Evolutionary conservation across 257 asterid species (phyloP).

Genomic region (Schizonepeta tenuifolia): DNA sequence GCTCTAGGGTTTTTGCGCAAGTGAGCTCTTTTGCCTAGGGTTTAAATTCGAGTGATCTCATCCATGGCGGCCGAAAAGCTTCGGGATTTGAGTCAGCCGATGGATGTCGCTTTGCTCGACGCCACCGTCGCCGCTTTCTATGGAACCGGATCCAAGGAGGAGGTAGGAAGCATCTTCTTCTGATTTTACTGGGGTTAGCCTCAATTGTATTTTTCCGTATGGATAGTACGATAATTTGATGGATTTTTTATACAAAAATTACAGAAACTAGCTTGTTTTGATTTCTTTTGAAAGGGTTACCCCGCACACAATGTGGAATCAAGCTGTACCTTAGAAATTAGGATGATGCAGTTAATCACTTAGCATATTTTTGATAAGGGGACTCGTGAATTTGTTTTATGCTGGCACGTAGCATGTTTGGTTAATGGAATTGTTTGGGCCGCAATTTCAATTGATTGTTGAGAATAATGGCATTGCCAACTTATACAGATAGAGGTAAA

Average conservation of each 20-base stretch:
- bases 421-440: slow-evolving; percentile 23
- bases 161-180: slow-evolving; percentile 49
- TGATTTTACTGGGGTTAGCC: not conserved
- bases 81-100: slow-evolving; percentile 89
- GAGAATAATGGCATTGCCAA: slow-evolving; percentile 20
- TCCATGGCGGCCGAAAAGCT: slow-evolving; percentile 91
- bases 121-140: slow-evolving; percentile 96
- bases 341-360: slow-evolving; percentile 1
- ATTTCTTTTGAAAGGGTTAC: not conserved
- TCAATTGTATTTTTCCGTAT: not conserved
- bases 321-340: not conserved
- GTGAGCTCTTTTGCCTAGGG: slow-evolving; percentile 36
- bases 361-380: not conserved
- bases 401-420: not conserved
- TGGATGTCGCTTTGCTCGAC: slow-evolving; percentile 85
- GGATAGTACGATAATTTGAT: slow-evolving; percentile 17
- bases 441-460: slow-evolving; percentile 1
- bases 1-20: slow-evolving; percentile 46
- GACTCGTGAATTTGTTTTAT: not conserved
- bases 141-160: slow-evolving; percentile 97
- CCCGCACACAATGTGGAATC: slow-evolving; percentile 5
- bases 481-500: slow-evolving; percentile 9
- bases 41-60: slow-evolving; percentile 39
- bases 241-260: not conserved
- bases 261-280: not conserved